Evolutionary conservation across 176 grass and related monocot species (phyloP), one percentile per base, ranked within the genome.

Genomic region (Coix lacrymajobi): DNA sequence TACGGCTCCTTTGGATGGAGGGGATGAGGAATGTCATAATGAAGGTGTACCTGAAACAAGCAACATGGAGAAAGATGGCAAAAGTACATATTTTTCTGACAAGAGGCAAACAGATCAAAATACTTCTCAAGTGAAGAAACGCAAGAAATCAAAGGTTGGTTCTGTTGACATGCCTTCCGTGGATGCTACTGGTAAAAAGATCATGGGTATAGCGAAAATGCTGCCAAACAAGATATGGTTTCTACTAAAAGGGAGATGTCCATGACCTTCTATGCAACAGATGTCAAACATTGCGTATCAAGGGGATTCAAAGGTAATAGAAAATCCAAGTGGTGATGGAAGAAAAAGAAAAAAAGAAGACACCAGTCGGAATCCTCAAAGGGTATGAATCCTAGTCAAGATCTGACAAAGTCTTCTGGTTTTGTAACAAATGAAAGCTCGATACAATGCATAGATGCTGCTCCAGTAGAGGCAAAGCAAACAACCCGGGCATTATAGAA

Each of bases 271-370:
- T 76, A 30, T 62, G 31, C 33, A 33, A 82, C 71, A 82, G 16
- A 79, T 73, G 48, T 34, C 58, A 66, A 83, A 64, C 64, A 88
- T 88, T 88, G 75, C 81, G 58, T 71, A 45, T 44, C 71, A 49
- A 69, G 79, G 62, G 74, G 36, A 69, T 81, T 64, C 72, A 82
- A 79, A 38, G 75, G 33, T 88, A 43, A 73, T 71, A 60, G 85
- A 84, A 81, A 79, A 82, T 79, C 68, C 33, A 69, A 60, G 30
- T 87, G 81, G 44, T 81, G 82, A 80, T 88, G 66, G 74, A 57
- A 82, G 82, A 85, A 67, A 82, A 95, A 86, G 82, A 95, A 86
- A 69, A 98, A 41, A 52, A 91, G 60, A 84, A 90, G 56, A 49
- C 69, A 1, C 1, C 36, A 15, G 5, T 58, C 81, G 22, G 73